Evolutionary conservation across 2,329 filamentous ascomycete species (phyloP).

Genomic region (Talaromyces sp.): DNA sequence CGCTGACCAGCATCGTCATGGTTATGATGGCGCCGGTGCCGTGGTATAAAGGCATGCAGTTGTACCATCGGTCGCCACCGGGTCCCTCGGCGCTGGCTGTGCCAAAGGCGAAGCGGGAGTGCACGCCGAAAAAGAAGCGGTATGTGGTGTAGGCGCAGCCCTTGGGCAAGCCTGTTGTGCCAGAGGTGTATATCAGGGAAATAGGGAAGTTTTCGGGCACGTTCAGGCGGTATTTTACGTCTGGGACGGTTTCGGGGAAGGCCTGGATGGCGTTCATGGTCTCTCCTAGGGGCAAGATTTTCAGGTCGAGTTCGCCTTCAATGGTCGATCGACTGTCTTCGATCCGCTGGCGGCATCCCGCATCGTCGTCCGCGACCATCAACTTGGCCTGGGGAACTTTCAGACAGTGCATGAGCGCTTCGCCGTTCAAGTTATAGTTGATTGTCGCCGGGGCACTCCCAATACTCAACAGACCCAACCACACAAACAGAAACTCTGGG

Average conservation of each 20-base stretch:
- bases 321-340: constrained; percentile 47
- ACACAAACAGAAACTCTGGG: constrained; percentile 61
- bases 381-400: constrained; percentile 52
- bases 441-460: constrained; percentile 66
- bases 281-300: constrained; percentile 44
- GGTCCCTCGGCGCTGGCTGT: constrained; percentile 20
- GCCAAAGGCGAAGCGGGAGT: constrained; percentile 20
- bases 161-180: constrained; percentile 72
- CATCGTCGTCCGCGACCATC: constrained; percentile 55
- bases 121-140: constrained; percentile 38
- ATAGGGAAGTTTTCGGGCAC: constrained; percentile 53
- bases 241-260: constrained; percentile 47
- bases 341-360: constrained; percentile 52
- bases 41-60: constrained; percentile 74
- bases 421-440: constrained; percentile 62
- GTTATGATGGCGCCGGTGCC: constrained; percentile 63
- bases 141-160: constrained; percentile 58
- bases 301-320: constrained; percentile 54
- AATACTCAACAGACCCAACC: constrained; percentile 60
- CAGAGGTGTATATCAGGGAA: constrained; percentile 68
- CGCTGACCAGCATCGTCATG: constrained; percentile 51
- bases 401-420: constrained; percentile 62
- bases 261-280: constrained; percentile 34
- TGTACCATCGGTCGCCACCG: constrained; percentile 60
- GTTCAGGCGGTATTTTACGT: constrained; percentile 50